A percentile compares a stretch with the other conserved stretches of the same genome.
These are phyloP conservation scores for Phylloporus scabripes DNA, from an alignment of 768 basidiomycete species.

Conservation along the genomic window DNA sequence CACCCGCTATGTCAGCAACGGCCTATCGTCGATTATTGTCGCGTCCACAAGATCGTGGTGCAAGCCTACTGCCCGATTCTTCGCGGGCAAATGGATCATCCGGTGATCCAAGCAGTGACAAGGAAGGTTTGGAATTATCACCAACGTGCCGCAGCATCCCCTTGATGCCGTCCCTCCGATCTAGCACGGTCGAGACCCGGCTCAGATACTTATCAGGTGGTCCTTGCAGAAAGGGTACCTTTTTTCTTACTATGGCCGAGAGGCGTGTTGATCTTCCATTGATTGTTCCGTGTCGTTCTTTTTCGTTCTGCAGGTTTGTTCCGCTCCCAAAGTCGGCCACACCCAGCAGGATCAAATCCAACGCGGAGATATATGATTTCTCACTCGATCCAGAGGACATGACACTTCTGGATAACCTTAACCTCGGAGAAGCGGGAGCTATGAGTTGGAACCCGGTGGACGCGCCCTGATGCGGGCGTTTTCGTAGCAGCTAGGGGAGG, in stretches of 20 bases:
- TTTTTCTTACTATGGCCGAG: neutral
- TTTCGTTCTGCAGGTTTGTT: slow-evolving; percentile 47
- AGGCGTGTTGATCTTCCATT: neutral
- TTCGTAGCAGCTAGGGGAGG: neutral
- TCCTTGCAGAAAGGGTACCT: slow-evolving; percentile 78
- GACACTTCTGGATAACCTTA: slow-evolving; percentile 56
- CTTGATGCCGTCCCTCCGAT: slow-evolving; percentile 4
- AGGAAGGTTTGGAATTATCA: slow-evolving; percentile 44
- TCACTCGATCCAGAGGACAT: slow-evolving; percentile 63
- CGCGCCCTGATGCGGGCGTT: slow-evolving; percentile 26
- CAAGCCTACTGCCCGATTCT: slow-evolving; percentile 78
- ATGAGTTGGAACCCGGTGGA: slow-evolving; percentile 84
- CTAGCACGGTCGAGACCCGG: slow-evolving; percentile 55
- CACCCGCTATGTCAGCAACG: slow-evolving; percentile 82
- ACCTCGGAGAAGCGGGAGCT: slow-evolving; percentile 66
- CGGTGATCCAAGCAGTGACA: slow-evolving; percentile 49
- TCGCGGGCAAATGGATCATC: slow-evolving; percentile 50
- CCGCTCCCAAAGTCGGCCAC: slow-evolving; percentile 81
- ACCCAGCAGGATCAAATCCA: slow-evolving; percentile 63
- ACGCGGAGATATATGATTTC: slow-evolving; percentile 73
- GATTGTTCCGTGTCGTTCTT: neutral
- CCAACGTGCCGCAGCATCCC: slow-evolving; percentile 1
- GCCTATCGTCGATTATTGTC: slow-evolving; percentile 72
- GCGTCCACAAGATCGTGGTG: slow-evolving; percentile 51
- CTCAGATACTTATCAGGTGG: slow-evolving; percentile 87